These are phyloP conservation scores for Rhodofomes roseus DNA, from an alignment of 1,284 basidiomycete species.

Conservation along the genomic window DNA sequence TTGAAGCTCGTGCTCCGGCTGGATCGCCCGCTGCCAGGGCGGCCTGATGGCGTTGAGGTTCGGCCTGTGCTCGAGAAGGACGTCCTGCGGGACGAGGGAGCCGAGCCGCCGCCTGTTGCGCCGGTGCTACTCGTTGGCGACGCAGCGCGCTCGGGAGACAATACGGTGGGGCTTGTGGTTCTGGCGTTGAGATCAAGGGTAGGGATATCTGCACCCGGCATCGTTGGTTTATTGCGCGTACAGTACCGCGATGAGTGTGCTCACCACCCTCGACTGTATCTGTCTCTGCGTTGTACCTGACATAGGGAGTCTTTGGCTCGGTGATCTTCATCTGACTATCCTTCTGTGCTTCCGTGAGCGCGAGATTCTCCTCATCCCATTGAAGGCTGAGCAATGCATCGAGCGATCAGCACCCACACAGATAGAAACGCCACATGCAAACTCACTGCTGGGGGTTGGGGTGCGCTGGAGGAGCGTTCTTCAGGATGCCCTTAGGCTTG, in stretches of 20 bases:
- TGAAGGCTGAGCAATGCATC: slow-evolving; percentile 47
- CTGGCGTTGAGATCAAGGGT: slow-evolving; percentile 47
- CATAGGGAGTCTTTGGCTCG: slow-evolving; percentile 95
- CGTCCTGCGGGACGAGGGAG: slow-evolving; percentile 74
- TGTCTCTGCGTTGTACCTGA: slow-evolving; percentile 83
- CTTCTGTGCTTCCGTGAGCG: slow-evolving; percentile 86
- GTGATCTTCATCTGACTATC: slow-evolving; percentile 96
- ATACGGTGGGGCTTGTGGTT: slow-evolving; percentile 19
- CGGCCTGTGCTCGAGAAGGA: slow-evolving; percentile 68
- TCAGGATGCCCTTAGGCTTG: slow-evolving; percentile 82
- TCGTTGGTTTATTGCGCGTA: not conserved
- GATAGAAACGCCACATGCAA: slow-evolving; percentile 3
- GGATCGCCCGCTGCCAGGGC: slow-evolving; percentile 59
- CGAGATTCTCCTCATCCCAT: slow-evolving; percentile 92
- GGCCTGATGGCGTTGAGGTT: slow-evolving; percentile 43
- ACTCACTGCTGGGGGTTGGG: slow-evolving; percentile 44
- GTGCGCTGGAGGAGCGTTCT: slow-evolving; percentile 61
- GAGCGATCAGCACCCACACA: slow-evolving; percentile 22
- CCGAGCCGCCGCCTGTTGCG: slow-evolving; percentile 47
- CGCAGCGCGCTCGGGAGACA: slow-evolving; percentile 22
- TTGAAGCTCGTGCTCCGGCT: slow-evolving; percentile 84
- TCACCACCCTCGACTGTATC: slow-evolving; percentile 77
- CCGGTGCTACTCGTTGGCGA: slow-evolving; percentile 29
- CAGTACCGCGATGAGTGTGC: not conserved
- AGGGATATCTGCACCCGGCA: slow-evolving; percentile 57